Evolutionary conservation across 192 early-diverging fungal species (phyloP).

Genomic region (Rhizophagus sp.): DNA sequence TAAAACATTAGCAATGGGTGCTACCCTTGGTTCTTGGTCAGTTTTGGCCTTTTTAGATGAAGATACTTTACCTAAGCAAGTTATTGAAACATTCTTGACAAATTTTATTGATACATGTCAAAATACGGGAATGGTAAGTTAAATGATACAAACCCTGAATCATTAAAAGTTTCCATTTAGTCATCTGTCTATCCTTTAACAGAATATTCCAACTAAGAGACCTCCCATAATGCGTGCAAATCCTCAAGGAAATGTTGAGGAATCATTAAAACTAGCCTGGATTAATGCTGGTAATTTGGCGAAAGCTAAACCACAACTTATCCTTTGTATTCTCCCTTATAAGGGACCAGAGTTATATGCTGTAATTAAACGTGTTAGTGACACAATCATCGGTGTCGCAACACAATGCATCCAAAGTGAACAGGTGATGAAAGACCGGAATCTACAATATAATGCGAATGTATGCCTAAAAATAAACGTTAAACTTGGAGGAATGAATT

Average conservation of each 20-base stretch:
- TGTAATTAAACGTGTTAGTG: constrained; percentile 75
- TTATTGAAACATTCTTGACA: constrained; percentile 65
- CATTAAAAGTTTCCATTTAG: no score
- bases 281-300: constrained; percentile 64
- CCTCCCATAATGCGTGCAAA: constrained; percentile 54
- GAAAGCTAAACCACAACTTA: neutral
- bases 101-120: constrained; percentile 70
- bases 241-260: constrained; percentile 67
- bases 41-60: constrained; percentile 77
- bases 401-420: constrained; percentile 74
- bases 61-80: constrained; percentile 60
- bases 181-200: no score
- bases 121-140: constrained; percentile 57
- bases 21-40: constrained; percentile 77
- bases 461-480: constrained; percentile 93
- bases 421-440: constrained; percentile 58
- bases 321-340: constrained; percentile 70
- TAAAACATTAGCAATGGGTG: constrained; percentile 75
- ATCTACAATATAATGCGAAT: constrained; percentile 92
- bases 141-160: no score
- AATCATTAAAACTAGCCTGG: constrained; percentile 71
- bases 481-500: constrained; percentile 71
- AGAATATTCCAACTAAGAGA: constrained; percentile 42
- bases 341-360: constrained; percentile 64
- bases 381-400: neutral